Conservation (phyloP, 179 eudicot species). For the Corrigiola litoralis region DNA sequence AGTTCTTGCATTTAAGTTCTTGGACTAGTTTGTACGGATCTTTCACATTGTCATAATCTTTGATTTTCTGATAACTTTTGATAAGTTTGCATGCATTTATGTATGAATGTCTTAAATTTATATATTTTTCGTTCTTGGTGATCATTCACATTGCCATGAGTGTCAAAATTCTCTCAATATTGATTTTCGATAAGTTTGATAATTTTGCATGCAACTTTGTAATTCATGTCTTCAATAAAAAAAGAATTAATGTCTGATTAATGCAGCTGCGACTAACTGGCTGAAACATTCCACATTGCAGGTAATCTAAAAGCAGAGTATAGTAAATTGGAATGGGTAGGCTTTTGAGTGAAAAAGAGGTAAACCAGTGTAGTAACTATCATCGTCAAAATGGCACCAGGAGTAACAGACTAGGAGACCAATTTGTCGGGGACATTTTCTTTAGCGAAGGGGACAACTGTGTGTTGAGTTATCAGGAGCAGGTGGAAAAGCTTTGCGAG, state of each 20-base stretch:
- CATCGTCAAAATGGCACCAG: constrained; percentile 28
- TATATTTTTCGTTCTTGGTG: too few relatives aligned
- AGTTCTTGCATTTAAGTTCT: background rate
- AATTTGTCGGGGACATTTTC: constrained; percentile 25
- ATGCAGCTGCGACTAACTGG: background rate
- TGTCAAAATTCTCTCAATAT: too few relatives aligned
- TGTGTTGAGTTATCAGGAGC: constrained; percentile 29
- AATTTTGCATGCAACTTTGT: background rate
- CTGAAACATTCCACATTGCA: constrained; percentile 12
- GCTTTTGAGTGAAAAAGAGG: constrained; percentile 51
- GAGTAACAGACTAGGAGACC: constrained; percentile 27
- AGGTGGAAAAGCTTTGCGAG: constrained; percentile 21
- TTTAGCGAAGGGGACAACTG: constrained; percentile 37
- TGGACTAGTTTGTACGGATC: background rate
- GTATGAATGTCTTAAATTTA: too few relatives aligned
- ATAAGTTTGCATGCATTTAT: too few relatives aligned
- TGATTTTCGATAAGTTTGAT: background rate
- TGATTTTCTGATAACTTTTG: too few relatives aligned
- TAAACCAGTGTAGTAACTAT: constrained; percentile 33
- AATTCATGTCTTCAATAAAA: too few relatives aligned
- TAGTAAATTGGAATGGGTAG: constrained; percentile 43
- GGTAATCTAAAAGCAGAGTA: constrained; percentile 14
- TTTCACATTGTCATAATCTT: background rate
- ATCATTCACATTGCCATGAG: too few relatives aligned
- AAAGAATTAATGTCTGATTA: background rate